Base-by-base conservation (phyloP, 148 eudicot species). In the Agrostemma githago region DNA sequence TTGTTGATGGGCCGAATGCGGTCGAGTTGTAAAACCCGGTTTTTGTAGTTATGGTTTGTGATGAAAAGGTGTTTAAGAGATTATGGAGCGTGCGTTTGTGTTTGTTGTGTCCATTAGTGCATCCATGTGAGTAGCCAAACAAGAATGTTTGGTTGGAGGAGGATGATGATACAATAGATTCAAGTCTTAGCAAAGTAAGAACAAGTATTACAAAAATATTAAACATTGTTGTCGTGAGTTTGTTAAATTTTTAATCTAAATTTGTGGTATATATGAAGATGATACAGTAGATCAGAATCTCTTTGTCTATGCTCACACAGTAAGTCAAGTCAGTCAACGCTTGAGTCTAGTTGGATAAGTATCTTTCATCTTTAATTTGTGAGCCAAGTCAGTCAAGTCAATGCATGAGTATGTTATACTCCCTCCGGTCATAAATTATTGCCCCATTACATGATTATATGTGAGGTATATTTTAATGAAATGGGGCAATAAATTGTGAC, bases 81-180 rank as follows among this genome's bases (percentile, higher is more conserved):
- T 75, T 66, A 57, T 66, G 62, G 0, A 75, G 56, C 39, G 39
- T 65, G 26, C 65, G 67, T n/a, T n/a, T 43, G 46, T 75, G 66
- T 20, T 68, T 21, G 39, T 11, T 46, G 39, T 26, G 34, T 26
- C 57, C 56, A 68, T 19, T 44, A 8, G 44, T 20, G 8, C 3
- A 1, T 5, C 6, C 71, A 17, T 8, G 2, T 16, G 71, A 8
- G 38, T 68, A 68, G 34, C 71, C 3, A 68, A 44, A 46, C 71
- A 46, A 46, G 6, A 19, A 4, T 7, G 71, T 67, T 67, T 68
- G 57, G 58, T 68, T 68, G 11, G 56, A 43, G 2, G 34, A 26
- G 34, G 34, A 26, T 26, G 38, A 46, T 68, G 71, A 68, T 44
- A 20, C 8, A 20, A 46, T 1, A 46, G 16, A 68, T 17, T 68